These are phyloP conservation scores for Neofusicoccum laricinum DNA, from an alignment of 2,329 filamentous ascomycete species.

Conservation along the genomic window DNA sequence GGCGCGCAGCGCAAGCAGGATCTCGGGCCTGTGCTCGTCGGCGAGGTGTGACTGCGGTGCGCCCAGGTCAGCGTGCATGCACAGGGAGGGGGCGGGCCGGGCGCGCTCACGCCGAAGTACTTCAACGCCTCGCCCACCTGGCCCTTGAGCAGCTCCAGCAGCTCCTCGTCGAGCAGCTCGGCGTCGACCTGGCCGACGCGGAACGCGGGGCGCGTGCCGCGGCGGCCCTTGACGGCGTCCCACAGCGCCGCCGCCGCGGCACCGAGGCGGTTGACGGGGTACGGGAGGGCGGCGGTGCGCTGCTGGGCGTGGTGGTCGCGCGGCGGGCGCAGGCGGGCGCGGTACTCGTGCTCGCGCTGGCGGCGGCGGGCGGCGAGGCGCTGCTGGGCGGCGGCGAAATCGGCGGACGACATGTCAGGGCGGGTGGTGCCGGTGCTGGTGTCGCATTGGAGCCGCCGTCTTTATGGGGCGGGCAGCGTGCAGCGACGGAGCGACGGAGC, in stretches of 20 bases:
- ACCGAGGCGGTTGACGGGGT: conserved; percentile 60
- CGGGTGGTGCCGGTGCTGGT: background rate
- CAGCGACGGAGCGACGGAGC: background rate
- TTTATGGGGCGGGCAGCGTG: background rate
- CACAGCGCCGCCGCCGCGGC: conserved; percentile 54
- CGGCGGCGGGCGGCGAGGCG: conserved; percentile 78
- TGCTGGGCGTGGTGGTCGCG: conserved; percentile 36
- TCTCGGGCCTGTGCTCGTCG: conserved; percentile 86
- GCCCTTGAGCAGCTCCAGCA: conserved; percentile 77
- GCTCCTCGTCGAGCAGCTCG: conserved; percentile 89
- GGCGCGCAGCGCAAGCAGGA: conserved; percentile 71
- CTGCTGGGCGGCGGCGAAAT: conserved; percentile 86
- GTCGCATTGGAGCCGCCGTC: background rate
- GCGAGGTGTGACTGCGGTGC: conserved; percentile 57
- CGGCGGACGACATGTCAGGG: conserved; percentile 51
- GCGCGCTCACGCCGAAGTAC: conserved; percentile 70
- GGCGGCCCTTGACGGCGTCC: conserved; percentile 69
- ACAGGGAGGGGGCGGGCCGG: too few species aligned
- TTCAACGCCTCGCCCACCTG: conserved; percentile 87
- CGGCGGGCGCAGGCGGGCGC: conserved; percentile 53
- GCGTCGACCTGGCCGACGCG: conserved; percentile 95
- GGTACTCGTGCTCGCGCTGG: conserved; percentile 67
- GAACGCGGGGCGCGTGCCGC: conserved; percentile 81
- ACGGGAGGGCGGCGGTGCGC: conserved; percentile 45
- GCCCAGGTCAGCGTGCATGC: background rate